Conservation (phyloP, 495 filamentous ascomycete species). For the Pseudotulostoma volvatum region DNA sequence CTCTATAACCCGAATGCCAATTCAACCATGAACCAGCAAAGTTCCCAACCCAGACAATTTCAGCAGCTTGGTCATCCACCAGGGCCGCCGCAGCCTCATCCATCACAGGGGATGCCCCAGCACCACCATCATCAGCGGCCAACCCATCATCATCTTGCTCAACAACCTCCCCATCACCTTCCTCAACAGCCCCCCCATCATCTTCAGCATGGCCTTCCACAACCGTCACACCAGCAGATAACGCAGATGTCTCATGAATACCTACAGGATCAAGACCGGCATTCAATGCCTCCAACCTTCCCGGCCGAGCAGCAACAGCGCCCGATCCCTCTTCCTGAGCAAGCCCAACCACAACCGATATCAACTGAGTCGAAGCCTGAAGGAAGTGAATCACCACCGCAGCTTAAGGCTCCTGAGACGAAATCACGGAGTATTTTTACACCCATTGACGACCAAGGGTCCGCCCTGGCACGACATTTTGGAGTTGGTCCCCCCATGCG, state of each 20-base stretch:
- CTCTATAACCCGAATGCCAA: constrained; percentile 65
- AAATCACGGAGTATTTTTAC: constrained; percentile 93
- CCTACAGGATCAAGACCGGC: constrained; percentile 47
- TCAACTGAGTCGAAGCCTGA: constrained; percentile 23
- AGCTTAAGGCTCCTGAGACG: constrained; percentile 53
- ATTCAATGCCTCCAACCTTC: constrained; percentile 35
- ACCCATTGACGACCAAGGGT: constrained; percentile 83
- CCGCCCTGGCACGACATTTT: constrained; percentile 75
- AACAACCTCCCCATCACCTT: constrained; percentile 20
- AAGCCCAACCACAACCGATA: constrained; percentile 24
- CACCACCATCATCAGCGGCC: constrained; percentile 5
- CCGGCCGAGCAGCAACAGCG: constrained; percentile 25
- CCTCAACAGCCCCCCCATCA: constrained; percentile 28
- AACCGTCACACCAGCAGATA: constrained; percentile 31
- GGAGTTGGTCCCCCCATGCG: constrained; percentile 34
- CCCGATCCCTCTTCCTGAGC: constrained; percentile 20
- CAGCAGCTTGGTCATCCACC: constrained; percentile 30
- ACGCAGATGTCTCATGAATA: constrained; percentile 50
- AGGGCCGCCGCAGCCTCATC: constrained; percentile 19
- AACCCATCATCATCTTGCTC: constrained; percentile 13
- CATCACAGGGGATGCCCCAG: constrained; percentile 15
- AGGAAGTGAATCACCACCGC: constrained; percentile 34
- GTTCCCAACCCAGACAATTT: constrained; percentile 31
- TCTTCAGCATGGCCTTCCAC: constrained; percentile 22
- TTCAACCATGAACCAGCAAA: constrained; percentile 21